phyloP scores from a whole-genome alignment of 2,329 filamentous ascomycete species.

The Alternaria sp. region DNA sequence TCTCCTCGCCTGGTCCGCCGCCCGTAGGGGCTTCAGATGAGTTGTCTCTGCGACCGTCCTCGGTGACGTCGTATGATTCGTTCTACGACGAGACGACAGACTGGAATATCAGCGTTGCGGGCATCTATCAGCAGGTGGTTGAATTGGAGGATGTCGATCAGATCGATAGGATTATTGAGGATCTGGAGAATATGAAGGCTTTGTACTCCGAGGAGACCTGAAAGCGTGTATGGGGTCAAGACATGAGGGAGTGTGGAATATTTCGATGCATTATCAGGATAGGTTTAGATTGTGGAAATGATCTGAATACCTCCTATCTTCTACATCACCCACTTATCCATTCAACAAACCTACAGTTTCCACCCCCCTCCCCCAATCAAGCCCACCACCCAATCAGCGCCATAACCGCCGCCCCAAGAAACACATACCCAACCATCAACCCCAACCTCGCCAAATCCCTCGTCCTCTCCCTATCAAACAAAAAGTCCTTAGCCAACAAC shows the following conservation, averaged over 20 bases:
- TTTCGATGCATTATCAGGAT: neutral
- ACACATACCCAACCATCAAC: neutral
- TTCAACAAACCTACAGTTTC: too few relatives aligned
- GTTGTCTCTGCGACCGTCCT: neutral
- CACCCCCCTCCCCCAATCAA: neutral
- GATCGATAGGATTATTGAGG: neutral
- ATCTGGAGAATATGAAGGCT: neutral
- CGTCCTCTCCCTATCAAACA: conserved; percentile 6
- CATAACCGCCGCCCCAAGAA: conserved; percentile 2
- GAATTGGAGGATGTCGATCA: neutral
- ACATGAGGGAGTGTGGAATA: neutral
- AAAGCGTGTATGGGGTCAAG: neutral
- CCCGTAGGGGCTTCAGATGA: neutral
- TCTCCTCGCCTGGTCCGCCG: neutral
- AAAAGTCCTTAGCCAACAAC: conserved; percentile 6
- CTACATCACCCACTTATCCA: neutral
- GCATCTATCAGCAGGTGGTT: neutral
- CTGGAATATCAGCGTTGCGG: neutral
- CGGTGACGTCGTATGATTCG: neutral
- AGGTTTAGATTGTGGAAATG: neutral
- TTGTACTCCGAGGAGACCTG: neutral
- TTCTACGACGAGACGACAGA: neutral
- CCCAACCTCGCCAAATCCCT: neutral
- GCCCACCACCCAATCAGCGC: conserved; percentile 7
- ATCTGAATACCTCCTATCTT: neutral